Evolutionary conservation across 176 grass and related monocot genomes (phyloP), one percentile per base, ranked within the genome.

Genomic region (Eremochloa ophiuroides): DNA sequence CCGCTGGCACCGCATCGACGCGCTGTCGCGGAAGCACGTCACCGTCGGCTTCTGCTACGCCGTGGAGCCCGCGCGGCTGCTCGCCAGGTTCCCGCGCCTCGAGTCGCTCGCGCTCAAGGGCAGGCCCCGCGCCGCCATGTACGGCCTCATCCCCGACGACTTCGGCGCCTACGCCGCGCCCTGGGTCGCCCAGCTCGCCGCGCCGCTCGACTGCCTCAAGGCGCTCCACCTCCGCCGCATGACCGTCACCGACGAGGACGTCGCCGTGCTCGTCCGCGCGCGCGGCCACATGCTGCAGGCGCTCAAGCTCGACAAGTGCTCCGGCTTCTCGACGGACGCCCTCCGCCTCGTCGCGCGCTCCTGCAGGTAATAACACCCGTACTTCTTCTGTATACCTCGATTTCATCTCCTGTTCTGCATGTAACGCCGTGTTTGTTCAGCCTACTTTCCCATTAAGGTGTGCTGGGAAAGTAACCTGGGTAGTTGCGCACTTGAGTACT

Each of bases 301-400:
- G 43, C 88, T 98, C 68, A 89, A 89, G 90, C 88, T 98, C 30
- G 95, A 98, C 77, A 93, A 92, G 70, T 97, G 94, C 90, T 91
- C 88, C 38, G 92, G 64, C 4, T 97, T 97, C 75, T 97, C 92
- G 64, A 97, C 94, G 6, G 83, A 94, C 46, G 77, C 87, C 2
- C 94, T 97, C 23, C 81, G 77, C 78, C 83, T 91, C 60, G 56
- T 97, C 55, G 85, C 94, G 7, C 85, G 77, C 28, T 92, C 87
- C 78, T 97, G 92, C 94, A 94, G 92, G 94, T 97, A 59, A 1
- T 31, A 15, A 26, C n/a, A 47, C 2, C 2, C 22, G 7, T 48
- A 18, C 22, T 40, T n/a, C n/a, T n/a, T n/a, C n/a, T n/a, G n/a
- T n/a, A n/a, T n/a, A n/a, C n/a, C n/a, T n/a, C n/a, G n/a, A n/a